These are phyloP conservation scores for Alternaria sp. DNA, from an alignment of 2,329 filamentous ascomycete species.

Conservation along the genomic window DNA sequence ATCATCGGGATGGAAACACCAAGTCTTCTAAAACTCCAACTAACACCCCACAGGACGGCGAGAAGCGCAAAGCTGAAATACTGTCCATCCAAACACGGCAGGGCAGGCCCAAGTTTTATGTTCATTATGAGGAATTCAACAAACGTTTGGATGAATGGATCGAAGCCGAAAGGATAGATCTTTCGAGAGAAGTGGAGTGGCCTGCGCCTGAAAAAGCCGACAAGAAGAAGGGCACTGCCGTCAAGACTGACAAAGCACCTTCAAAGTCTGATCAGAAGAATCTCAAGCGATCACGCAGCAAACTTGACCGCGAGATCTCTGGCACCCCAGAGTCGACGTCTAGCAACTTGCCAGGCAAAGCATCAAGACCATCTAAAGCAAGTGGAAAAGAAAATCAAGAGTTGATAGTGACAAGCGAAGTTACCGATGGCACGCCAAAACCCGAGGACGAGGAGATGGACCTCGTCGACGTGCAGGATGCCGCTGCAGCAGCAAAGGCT, in stretches of 20 bases:
- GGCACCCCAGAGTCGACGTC: conserved; percentile 62
- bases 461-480: conserved; percentile 62
- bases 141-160: conserved; percentile 93
- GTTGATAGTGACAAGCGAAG: conserved; percentile 57
- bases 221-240: conserved; percentile 75
- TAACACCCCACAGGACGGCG: conserved; percentile 69
- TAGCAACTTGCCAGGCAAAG: conserved; percentile 59
- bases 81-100: conserved; percentile 92
- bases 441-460: conserved; percentile 63
- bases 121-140: conserved; percentile 98
- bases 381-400: conserved; percentile 69
- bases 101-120: conserved; percentile 89
- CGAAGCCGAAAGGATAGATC: conserved; percentile 80
- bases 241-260: conserved; percentile 50
- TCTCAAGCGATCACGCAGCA: conserved; percentile 56
- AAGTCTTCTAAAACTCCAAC: not conserved
- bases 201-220: conserved; percentile 90
- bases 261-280: conserved; percentile 58
- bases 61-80: conserved; percentile 91
- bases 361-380: conserved; percentile 62
- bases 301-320: conserved; percentile 64
- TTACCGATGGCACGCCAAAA: conserved; percentile 59
- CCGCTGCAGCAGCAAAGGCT: conserved; percentile 63
- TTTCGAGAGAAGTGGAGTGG: conserved; percentile 94
- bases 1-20: conserved; percentile 22